These are phyloP conservation scores for Aspergillus puulaauensis DNA, from an alignment of 2,329 filamentous ascomycete species.

Conservation along the genomic window DNA sequence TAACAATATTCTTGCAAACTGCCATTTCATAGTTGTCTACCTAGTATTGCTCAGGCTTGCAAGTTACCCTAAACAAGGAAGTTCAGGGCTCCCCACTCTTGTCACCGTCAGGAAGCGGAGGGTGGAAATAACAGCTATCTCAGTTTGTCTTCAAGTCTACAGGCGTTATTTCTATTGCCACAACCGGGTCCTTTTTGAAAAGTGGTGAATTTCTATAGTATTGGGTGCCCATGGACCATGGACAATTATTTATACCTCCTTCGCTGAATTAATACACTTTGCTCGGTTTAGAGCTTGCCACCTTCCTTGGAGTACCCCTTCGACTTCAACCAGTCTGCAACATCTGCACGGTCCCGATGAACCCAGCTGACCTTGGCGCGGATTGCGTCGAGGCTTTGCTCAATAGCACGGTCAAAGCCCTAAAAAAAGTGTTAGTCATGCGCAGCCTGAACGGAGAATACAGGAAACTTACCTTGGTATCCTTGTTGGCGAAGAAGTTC, in stretches of 20 bases:
- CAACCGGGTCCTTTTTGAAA: background rate
- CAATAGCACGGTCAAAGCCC: slow-evolving; percentile 80
- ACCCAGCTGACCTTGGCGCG: slow-evolving; percentile 83
- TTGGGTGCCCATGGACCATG: background rate
- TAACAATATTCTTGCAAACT: too few species aligned
- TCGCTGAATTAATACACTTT: background rate
- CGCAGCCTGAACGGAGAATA: background rate
- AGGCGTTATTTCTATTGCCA: background rate
- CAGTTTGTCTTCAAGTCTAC: background rate
- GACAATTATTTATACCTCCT: background rate
- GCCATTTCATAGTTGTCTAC: background rate
- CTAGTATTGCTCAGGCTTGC: background rate
- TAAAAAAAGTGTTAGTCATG: slow-evolving; percentile 25
- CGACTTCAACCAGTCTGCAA: slow-evolving; percentile 69
- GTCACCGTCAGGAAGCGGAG: background rate
- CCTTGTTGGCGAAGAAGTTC: slow-evolving; percentile 77
- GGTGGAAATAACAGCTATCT: background rate
- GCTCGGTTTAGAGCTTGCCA: slow-evolving; percentile 31
- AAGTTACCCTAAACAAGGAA: background rate
- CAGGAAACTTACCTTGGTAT: slow-evolving; percentile 62
- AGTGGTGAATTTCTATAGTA: background rate
- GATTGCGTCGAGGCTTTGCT: slow-evolving; percentile 85
- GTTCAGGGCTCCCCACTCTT: background rate
- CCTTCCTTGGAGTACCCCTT: slow-evolving; percentile 57
- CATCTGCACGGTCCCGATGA: slow-evolving; percentile 71